These are phyloP conservation scores for Pseudogymnoascus destructans DNA, from an alignment of 2,329 filamentous ascomycete genomes.

Conservation along the genomic window DNA sequence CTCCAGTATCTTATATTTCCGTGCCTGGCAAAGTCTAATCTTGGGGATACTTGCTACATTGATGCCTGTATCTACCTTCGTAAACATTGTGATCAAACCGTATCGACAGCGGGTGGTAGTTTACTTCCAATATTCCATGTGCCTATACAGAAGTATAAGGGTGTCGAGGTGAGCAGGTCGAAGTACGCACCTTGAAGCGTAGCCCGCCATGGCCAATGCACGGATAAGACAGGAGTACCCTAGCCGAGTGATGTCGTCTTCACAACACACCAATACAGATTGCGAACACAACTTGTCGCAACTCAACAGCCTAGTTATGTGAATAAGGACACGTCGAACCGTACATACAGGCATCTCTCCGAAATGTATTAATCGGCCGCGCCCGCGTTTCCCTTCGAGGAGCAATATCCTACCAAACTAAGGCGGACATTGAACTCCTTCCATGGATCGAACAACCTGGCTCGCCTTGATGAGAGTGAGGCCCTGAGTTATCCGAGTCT, in stretches of 20 bases:
- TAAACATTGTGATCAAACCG: not conserved
- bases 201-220: not conserved
- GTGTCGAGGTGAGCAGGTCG: not conserved
- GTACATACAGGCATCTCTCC: not conserved
- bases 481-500: not conserved
- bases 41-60: not conserved
- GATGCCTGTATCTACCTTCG: not conserved
- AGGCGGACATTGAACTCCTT: not conserved
- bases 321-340: not conserved
- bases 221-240: conserved; percentile 5
- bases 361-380: not conserved
- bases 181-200: conserved; percentile 4
- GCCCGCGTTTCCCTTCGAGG: not conserved
- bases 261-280: conserved; percentile 1
- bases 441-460: not conserved
- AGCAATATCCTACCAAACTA: conserved; percentile 3
- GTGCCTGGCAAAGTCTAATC: not conserved
- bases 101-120: not conserved
- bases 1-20: not conserved
- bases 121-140: not conserved
- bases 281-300: not conserved
- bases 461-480: conserved; percentile 4
- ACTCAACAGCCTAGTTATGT: not conserved
- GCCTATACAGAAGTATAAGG: not conserved
- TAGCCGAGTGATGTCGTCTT: conserved; percentile 7